Conservation (phyloP, 1,139 yeast species). For the Suzukiozyma palmioleophila region DNA sequence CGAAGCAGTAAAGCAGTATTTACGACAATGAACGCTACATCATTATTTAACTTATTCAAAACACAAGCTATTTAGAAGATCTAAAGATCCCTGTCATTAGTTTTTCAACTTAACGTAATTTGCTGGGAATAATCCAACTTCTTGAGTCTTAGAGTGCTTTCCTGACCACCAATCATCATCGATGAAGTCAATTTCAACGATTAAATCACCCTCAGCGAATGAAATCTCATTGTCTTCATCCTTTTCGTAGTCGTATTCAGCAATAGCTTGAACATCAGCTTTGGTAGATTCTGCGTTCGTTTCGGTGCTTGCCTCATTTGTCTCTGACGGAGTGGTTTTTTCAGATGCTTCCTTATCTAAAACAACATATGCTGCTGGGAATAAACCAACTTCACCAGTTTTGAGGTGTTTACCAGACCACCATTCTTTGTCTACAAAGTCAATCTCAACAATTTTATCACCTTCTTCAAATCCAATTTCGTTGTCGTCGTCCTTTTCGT, state of each 20-base stretch:
- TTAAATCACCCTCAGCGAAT: slow-evolving; percentile 77
- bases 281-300: slow-evolving; percentile 3
- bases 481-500: slow-evolving; percentile 71
- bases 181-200: slow-evolving; percentile 78
- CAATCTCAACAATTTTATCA: slow-evolving; percentile 60
- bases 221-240: slow-evolving; percentile 86
- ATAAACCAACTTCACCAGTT: slow-evolving; percentile 61
- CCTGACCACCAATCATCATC: slow-evolving; percentile 99
- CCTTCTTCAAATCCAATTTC: slow-evolving; percentile 66
- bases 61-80: neutral
- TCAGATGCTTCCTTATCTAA: slow-evolving; percentile 18
- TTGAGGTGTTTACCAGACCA: slow-evolving; percentile 67
- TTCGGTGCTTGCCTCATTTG: neutral
- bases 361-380: slow-evolving; percentile 69
- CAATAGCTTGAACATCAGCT: slow-evolving; percentile 45
- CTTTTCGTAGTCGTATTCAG: slow-evolving; percentile 84
- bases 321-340: neutral
- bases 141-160: slow-evolving; percentile 57
- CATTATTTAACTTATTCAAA: neutral
- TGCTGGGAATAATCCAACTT: slow-evolving; percentile 84
- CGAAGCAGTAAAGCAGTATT: slow-evolving; percentile 48
- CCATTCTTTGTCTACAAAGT: slow-evolving; percentile 75
- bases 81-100: slow-evolving; percentile 8
- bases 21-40: slow-evolving; percentile 12
- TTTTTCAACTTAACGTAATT: slow-evolving; percentile 60